A percentile compares a stretch with the other conserved stretches of the same genome.
phyloP scores from a whole-genome alignment of 106 monocot species.

The Dendrobium huoshanense region DNA sequence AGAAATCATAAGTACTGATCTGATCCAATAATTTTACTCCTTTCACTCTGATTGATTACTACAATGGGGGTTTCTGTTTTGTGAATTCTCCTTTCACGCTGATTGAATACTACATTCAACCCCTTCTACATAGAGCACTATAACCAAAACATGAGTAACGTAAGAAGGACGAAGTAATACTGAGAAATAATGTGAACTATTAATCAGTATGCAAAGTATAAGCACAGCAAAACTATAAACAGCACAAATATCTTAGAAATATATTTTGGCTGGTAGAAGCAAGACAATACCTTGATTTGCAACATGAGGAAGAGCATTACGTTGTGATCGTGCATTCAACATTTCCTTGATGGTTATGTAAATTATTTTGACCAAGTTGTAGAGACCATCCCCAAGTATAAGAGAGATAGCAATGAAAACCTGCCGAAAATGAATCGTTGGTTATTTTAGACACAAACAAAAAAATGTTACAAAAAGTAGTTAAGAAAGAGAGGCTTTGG shows the following conservation, averaged over 20 bases:
- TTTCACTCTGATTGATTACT: too few relatives aligned
- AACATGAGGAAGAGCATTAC: constrained; percentile 34
- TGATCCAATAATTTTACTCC: too few relatives aligned
- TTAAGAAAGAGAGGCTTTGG: not conserved
- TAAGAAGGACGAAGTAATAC: not conserved
- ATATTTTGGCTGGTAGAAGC: not conserved
- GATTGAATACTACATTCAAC: not conserved
- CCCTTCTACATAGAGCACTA: not conserved
- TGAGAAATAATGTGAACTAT: not conserved
- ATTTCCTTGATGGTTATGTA: constrained; percentile 49
- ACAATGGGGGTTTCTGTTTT: too few relatives aligned
- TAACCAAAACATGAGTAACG: not conserved
- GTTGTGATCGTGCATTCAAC: constrained; percentile 31
- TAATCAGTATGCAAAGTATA: not conserved
- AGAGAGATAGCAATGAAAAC: constrained; percentile 80
- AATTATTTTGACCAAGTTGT: constrained; percentile 90
- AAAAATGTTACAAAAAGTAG: not conserved
- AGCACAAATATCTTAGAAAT: not conserved
- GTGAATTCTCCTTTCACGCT: too few relatives aligned
- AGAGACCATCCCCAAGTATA: constrained; percentile 87
- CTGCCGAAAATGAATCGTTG: constrained; percentile 15
- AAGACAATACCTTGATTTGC: constrained; percentile 24
- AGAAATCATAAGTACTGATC: too few relatives aligned
- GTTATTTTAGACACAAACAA: not conserved
- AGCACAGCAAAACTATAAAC: not conserved